A percentile compares a stretch with the other conserved stretches of the same genome.
These are phyloP conservation scores for Ogataea hybrid DNA, from an alignment of 1,139 yeast genomes.

Conservation along the genomic window DNA sequence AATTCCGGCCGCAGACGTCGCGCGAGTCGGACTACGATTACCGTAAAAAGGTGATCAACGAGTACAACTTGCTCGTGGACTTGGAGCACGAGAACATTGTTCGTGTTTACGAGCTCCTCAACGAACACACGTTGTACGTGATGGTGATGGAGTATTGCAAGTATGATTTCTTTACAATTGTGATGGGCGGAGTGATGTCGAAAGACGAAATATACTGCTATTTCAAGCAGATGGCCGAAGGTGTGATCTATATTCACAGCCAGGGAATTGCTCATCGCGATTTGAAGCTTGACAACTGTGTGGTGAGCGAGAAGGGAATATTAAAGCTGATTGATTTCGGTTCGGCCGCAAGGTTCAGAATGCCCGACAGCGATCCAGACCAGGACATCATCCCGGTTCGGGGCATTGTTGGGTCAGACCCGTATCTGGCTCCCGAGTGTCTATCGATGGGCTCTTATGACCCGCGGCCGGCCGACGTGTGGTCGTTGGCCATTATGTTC, in stretches of 20 bases:
- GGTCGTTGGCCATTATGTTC: slow-evolving; percentile 76
- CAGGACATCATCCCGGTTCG: slow-evolving; percentile 43
- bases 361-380: slow-evolving; percentile 15
- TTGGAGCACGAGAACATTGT: slow-evolving; percentile 63
- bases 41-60: slow-evolving; percentile 61
- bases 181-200: slow-evolving; percentile 68
- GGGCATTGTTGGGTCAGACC: slow-evolving; percentile 83
- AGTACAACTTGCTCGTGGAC: slow-evolving; percentile 61
- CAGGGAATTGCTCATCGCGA: slow-evolving; percentile 78
- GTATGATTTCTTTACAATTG: slow-evolving; percentile 72
- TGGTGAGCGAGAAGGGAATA: slow-evolving; percentile 60
- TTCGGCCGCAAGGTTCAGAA: slow-evolving; percentile 59
- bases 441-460: slow-evolving; percentile 50
- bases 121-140: slow-evolving; percentile 48
- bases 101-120: slow-evolving; percentile 60
- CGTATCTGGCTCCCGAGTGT: slow-evolving; percentile 78
- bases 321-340: slow-evolving; percentile 77
- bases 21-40: slow-evolving; percentile 56
- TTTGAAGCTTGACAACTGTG: slow-evolving; percentile 75
- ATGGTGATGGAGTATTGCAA: slow-evolving; percentile 78
- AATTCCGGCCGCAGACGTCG: slow-evolving; percentile 54
- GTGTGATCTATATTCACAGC: slow-evolving; percentile 59
- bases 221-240: slow-evolving; percentile 62
- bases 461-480: slow-evolving; percentile 70
- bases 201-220: slow-evolving; percentile 62